These are phyloP conservation scores for Leonotis leonurus DNA, from an alignment of 257 asterid genomes.

Conservation along the genomic window DNA sequence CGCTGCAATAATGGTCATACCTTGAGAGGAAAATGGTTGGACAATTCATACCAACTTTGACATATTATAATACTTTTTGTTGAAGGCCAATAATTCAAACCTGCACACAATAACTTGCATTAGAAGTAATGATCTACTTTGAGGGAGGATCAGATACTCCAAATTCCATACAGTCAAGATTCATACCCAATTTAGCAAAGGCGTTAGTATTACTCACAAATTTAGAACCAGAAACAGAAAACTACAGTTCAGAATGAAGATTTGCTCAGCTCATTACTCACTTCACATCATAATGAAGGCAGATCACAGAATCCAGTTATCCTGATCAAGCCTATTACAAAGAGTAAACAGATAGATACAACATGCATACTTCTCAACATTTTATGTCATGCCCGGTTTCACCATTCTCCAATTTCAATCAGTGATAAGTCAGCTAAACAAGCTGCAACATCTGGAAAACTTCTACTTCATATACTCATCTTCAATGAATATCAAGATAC, in stretches of 20 bases:
- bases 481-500: neutral
- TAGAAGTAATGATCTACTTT: conserved; percentile 14
- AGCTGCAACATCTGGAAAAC: neutral
- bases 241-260: neutral
- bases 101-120: conserved; percentile 21
- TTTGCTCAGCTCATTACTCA: neutral
- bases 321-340: neutral
- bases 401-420: neutral
- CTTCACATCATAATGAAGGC: neutral
- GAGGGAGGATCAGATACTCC: neutral
- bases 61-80: conserved; percentile 7
- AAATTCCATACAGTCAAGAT: conserved; percentile 13
- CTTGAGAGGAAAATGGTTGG: conserved; percentile 30
- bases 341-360: neutral
- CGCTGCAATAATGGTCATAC: conserved; percentile 15
- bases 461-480: neutral
- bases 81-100: conserved; percentile 29
- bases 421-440: neutral
- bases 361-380: neutral
- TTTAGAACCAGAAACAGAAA: neutral
- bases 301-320: neutral
- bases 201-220: neutral
- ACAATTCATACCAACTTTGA: conserved; percentile 37
- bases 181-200: conserved; percentile 7
- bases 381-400: neutral